Evolutionary conservation across 768 basidiomycete genomes (phyloP).

Genomic region (Tulasnella sp.): DNA sequence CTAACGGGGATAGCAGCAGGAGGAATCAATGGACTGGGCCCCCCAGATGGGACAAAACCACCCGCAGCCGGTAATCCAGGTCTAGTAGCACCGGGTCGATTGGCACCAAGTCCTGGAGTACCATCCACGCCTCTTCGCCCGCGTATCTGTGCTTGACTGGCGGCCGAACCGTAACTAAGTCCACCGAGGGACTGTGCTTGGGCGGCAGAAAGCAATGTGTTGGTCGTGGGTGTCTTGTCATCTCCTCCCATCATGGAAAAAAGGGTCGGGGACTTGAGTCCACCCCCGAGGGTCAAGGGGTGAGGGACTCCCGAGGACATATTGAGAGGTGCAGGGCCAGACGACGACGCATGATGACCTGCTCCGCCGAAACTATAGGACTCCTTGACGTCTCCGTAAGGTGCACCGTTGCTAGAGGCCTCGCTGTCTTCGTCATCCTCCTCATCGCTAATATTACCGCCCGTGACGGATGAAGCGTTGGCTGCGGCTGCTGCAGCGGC

Average conservation of each 20-base stretch:
- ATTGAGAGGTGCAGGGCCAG: constrained; percentile 8
- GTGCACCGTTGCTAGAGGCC: constrained; percentile 48
- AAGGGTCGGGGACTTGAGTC: constrained; percentile 37
- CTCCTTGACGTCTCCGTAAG: constrained; percentile 44
- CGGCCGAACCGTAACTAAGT: constrained; percentile 19
- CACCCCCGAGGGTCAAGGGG: constrained; percentile 10
- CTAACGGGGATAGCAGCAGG: not conserved
- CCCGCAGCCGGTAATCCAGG: not conserved
- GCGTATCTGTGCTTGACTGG: not conserved
- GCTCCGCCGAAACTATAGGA: not conserved
- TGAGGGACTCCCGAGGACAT: not conserved
- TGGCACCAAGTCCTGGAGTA: not conserved
- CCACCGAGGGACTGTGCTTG: constrained; percentile 46
- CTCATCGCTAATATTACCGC: constrained; percentile 40
- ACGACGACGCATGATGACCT: constrained; percentile 30
- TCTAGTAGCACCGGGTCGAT: not conserved
- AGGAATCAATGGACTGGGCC: not conserved
- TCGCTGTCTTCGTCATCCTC: constrained; percentile 73
- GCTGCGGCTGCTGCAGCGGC: constrained; percentile 8
- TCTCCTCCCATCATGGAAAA: constrained; percentile 49
- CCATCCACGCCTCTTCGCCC: not conserved
- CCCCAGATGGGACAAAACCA: not conserved
- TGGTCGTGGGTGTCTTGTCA: constrained; percentile 79
- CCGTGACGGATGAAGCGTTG: not conserved
- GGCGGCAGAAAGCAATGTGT: constrained; percentile 61